A percentile compares a stretch with the other conserved stretches of the same genome.
These are phyloP conservation scores for Starmerella bombicola DNA, from an alignment of 805 yeast species.

Conservation along the genomic window DNA sequence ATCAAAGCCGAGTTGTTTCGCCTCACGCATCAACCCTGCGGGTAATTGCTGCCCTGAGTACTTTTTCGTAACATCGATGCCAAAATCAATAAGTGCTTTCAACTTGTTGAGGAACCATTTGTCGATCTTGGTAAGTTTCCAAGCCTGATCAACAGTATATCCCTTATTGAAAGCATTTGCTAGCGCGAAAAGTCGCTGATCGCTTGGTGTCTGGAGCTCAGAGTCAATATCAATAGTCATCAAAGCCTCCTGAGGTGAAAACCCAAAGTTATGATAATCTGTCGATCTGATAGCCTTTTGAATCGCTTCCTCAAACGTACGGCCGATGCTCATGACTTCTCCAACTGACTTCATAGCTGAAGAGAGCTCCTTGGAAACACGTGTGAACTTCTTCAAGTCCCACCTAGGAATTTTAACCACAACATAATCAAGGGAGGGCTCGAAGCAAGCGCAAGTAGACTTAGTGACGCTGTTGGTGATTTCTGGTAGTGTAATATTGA, in stretches of 20 bases:
- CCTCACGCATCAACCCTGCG: constrained; percentile 49
- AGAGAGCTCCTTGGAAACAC: constrained; percentile 76
- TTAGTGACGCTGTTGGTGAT: constrained; percentile 87
- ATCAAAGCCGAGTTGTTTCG: constrained; percentile 93
- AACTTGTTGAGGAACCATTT: constrained; percentile 92
- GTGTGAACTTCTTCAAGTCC: constrained; percentile 91
- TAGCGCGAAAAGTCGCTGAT: constrained; percentile 88
- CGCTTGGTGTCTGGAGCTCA: constrained; percentile 94
- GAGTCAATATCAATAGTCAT: constrained; percentile 85
- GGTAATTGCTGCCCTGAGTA: constrained; percentile 41
- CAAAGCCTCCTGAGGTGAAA: constrained; percentile 52
- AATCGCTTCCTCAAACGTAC: constrained; percentile 94
- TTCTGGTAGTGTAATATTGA: constrained; percentile 82
- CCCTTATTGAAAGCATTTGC: constrained; percentile 88
- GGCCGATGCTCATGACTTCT: constrained; percentile 95
- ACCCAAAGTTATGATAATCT: constrained; percentile 91
- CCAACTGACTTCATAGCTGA: constrained; percentile 98
- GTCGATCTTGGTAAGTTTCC: constrained; percentile 84
- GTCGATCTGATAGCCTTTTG: constrained; percentile 96
- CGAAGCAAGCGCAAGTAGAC: constrained; percentile 91
- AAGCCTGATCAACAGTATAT: constrained; percentile 82
- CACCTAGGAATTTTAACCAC: constrained; percentile 98
- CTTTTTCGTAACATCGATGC: constrained; percentile 10
- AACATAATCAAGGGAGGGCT: constrained; percentile 92
- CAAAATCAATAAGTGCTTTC: constrained; percentile 54